These are phyloP conservation scores for Solanum commersonii DNA, from an alignment of 257 asterid genomes.

Conservation along the genomic window DNA sequence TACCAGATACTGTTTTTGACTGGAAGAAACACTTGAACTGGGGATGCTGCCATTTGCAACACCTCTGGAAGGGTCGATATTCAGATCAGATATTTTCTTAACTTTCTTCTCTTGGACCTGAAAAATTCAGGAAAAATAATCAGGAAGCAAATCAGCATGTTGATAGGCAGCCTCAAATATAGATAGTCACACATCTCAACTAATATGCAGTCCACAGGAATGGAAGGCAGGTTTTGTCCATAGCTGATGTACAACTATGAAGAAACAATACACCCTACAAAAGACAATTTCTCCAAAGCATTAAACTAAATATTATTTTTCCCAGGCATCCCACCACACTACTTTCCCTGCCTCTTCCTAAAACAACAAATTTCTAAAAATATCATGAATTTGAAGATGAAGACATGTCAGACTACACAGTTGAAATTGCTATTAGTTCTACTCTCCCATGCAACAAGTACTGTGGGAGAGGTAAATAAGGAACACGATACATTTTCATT, in stretches of 20 bases:
- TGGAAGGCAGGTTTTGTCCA: not conserved
- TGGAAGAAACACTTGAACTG: slow-evolving; percentile 58
- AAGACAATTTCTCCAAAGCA: not conserved
- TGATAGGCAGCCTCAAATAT: not conserved
- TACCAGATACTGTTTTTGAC: slow-evolving; percentile 43
- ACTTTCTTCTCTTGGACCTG: slow-evolving; percentile 99
- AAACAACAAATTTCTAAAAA: not conserved
- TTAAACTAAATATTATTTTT: not conserved
- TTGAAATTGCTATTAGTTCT: not conserved
- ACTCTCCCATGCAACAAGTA: not conserved
- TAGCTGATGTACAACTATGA: not conserved
- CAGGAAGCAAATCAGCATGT: not conserved
- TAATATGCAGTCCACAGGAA: not conserved
- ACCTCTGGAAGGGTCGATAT: slow-evolving; percentile 53
- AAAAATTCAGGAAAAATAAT: slow-evolving; percentile 7
- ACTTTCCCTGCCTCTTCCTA: not conserved
- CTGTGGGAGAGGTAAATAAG: not conserved
- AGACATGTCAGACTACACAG: not conserved
- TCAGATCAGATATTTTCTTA: slow-evolving; percentile 85
- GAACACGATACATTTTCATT: not conserved
- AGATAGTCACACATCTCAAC: not conserved
- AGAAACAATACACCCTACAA: not conserved
- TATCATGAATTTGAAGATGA: not conserved
- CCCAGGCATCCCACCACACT: not conserved
- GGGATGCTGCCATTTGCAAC: slow-evolving; percentile 53